A percentile compares a stretch with the other conserved stretches of the same genome.
phyloP scores from a whole-genome alignment of 345 rosid genomes.

The Citrus mangshanensis region DNA sequence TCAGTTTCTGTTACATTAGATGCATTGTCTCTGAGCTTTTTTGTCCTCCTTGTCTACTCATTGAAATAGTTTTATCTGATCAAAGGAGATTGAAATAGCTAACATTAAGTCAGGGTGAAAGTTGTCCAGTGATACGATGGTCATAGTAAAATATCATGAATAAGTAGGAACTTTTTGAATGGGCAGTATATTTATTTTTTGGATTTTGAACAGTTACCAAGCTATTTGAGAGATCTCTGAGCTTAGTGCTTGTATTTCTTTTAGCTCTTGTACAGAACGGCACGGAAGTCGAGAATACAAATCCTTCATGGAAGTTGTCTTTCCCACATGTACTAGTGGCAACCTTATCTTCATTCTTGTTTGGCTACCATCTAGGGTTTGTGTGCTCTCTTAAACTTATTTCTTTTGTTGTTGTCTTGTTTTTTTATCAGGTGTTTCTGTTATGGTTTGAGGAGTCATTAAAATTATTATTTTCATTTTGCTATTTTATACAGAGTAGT shows the following conservation, averaged over 20 bases:
- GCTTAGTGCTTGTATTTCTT: slow-evolving; percentile 21
- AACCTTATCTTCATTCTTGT: slow-evolving; percentile 74
- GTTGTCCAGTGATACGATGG: not conserved
- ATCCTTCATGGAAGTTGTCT: slow-evolving; percentile 83
- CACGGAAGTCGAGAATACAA: slow-evolving; percentile 44
- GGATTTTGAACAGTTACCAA: not conserved
- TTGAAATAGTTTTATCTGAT: not conserved
- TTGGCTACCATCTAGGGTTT: slow-evolving; percentile 95
- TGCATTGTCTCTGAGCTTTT: not conserved
- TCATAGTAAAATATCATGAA: not conserved
- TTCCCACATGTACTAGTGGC: slow-evolving; percentile 85
- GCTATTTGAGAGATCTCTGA: not conserved
- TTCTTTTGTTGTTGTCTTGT: slow-evolving; percentile 4
- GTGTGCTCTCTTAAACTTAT: slow-evolving; percentile 24
- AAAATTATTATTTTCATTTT: slow-evolving; percentile 2
- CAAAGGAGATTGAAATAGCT: not conserved
- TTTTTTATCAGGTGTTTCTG: not conserved
- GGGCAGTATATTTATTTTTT: not conserved
- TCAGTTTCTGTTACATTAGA: not conserved
- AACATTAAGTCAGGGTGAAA: not conserved
- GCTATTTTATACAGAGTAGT: slow-evolving; percentile 56
- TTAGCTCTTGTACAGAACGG: slow-evolving; percentile 49
- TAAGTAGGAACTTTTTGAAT: not conserved
- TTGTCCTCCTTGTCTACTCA: not conserved
- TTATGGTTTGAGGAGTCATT: not conserved